Evolutionary conservation across 2,329 filamentous ascomycete species (phyloP), one percentile per base, ranked within the genome.

Genomic region (Pestalotiopsis sp.): DNA sequence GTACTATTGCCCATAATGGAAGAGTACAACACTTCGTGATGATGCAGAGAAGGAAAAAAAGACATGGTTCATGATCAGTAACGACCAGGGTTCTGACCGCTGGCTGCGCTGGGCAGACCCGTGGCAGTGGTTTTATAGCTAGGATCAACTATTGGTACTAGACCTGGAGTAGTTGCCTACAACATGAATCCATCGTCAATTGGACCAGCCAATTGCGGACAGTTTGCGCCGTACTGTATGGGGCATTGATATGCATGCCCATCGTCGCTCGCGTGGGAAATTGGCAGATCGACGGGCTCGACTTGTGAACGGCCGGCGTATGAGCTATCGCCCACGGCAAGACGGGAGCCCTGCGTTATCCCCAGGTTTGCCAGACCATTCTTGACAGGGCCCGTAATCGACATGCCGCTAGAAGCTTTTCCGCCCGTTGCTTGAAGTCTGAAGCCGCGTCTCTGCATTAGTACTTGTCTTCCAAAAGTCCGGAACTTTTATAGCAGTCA

Each of bases 101-200:
- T 56, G 36, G 57, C 58, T 70, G 69, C 25, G 56, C 70, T 79
- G 75, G 76, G 75, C 72, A 70, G 77, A 80, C 78, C 78, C 78
- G 72, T 73, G 75, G 77, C 73, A 75, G 77, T 79, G 78, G 77
- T 67, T 73, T 74, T 78, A 80, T 76, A 76, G 71, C 76, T 71
- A 72, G 72, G 63, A 68, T 68, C 71, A 68, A 72, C 69, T 20
- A 38, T 36, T 64, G 39, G 61, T 36, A 36, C 31, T 36, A 36
- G 31, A 36, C 31, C 7, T 36, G 31, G 31, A 36, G 31, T 36
- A 45, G 63, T 56, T 67, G 65, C 20, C 59, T 63, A 38, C 58
- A 56, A 39, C 7, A 36, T 36, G 31, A 52, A 6, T 14, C 23
- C 52, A 5, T 20, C 17, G 49, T 38, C 49, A 41, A 20, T 38